These are phyloP conservation scores for Paramyrothecium sp. DNA, from an alignment of 2,329 filamentous ascomycete species.

Conservation along the genomic window DNA sequence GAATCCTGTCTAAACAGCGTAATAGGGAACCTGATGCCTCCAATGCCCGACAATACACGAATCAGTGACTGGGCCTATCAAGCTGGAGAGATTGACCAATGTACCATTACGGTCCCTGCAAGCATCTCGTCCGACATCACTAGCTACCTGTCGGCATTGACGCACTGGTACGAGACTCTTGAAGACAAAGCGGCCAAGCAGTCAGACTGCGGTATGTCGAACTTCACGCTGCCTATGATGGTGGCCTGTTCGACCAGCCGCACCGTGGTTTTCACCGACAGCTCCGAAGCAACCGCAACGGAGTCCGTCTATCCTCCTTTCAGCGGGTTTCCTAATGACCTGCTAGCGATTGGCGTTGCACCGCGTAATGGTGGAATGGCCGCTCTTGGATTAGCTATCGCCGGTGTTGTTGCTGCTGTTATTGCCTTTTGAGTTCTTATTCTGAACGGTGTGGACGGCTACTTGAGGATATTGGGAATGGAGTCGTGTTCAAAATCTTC, in stretches of 20 bases:
- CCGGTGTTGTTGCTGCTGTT: no score
- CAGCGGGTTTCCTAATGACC: background rate
- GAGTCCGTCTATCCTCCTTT: background rate
- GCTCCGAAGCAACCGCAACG: background rate
- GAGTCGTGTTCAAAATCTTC: no score
- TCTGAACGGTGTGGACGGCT: no score
- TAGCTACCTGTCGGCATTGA: background rate
- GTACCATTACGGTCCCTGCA: background rate
- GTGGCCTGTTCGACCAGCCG: background rate
- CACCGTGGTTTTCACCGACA: background rate
- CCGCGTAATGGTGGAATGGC: no score
- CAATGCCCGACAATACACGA: background rate
- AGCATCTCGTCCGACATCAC: background rate
- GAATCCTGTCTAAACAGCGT: background rate
- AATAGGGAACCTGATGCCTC: background rate
- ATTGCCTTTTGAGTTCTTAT: no score
- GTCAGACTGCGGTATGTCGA: background rate
- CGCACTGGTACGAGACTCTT: background rate
- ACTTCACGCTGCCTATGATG: background rate
- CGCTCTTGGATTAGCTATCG: no score
- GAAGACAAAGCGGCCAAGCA: background rate
- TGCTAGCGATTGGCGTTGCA: background rate
- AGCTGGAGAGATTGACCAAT: background rate
- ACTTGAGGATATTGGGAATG: no score
- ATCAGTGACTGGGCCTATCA: background rate